A percentile compares a stretch with the other conserved stretches of the same genome.
Conservation (phyloP, 2,329 filamentous ascomycete species). For the Cladophialophora chaetospira region DNA sequence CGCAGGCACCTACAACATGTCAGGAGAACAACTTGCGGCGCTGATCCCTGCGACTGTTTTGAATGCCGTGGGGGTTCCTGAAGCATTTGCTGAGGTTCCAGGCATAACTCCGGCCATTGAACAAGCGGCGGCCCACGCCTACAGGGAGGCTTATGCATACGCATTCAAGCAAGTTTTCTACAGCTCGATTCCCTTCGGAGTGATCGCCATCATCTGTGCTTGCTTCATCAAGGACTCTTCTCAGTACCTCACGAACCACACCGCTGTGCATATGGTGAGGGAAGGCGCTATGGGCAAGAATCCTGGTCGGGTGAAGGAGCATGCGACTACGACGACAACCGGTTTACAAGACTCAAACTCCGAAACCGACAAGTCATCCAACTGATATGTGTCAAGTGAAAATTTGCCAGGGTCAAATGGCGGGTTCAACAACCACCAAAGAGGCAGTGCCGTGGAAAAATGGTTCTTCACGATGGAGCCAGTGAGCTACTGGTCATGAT, state of each 20-base stretch:
- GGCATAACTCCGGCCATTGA: constrained; percentile 41
- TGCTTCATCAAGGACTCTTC: constrained; percentile 17
- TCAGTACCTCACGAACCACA: constrained; percentile 23
- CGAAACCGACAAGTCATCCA: not conserved
- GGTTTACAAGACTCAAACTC: not conserved
- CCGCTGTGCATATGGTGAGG: constrained; percentile 17
- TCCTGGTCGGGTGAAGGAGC: not conserved
- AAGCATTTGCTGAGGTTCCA: constrained; percentile 35
- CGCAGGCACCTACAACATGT: constrained; percentile 42
- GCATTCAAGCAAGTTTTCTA: constrained; percentile 49
- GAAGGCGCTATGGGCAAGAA: constrained; percentile 14
- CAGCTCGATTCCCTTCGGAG: constrained; percentile 29
- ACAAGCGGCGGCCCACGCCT: constrained; percentile 39
- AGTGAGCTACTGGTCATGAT: no score
- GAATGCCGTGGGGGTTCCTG: constrained; percentile 35
- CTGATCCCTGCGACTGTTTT: constrained; percentile 41
- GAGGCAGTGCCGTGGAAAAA: no score
- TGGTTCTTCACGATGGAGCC: no score
- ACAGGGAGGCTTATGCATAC: constrained; percentile 47
- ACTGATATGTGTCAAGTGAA: no score
- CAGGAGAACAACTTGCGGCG: constrained; percentile 36
- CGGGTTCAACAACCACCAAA: not conserved
- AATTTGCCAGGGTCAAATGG: not conserved
- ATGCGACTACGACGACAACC: not conserved
- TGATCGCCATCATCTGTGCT: constrained; percentile 23